These are phyloP conservation scores for Earliella scabrosa DNA, from an alignment of 1,284 basidiomycete genomes.

Conservation along the genomic window DNA sequence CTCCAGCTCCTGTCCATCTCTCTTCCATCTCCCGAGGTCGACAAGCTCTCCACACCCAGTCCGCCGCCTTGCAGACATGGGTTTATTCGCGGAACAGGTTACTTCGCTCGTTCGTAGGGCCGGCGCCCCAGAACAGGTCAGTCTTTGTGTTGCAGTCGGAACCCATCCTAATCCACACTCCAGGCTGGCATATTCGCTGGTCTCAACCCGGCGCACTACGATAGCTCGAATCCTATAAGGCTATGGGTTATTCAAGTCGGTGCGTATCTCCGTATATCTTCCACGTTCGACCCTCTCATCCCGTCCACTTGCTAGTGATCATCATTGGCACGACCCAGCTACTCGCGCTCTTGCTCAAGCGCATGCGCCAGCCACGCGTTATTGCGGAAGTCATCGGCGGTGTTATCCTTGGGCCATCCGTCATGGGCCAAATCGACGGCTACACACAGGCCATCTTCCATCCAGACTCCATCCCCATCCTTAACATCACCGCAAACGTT, in stretches of 20 bases:
- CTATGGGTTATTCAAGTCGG: constrained; percentile 86
- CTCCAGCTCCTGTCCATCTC: neutral
- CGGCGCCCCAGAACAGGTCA: constrained; percentile 19
- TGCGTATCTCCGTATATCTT: constrained; percentile 32
- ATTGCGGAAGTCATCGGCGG: constrained; percentile 90
- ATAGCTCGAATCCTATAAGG: constrained; percentile 67
- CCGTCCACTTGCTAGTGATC: constrained; percentile 1
- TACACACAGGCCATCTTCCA: constrained; percentile 83
- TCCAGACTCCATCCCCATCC: constrained; percentile 64
- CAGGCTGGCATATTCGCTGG: constrained; percentile 62
- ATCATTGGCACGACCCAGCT: constrained; percentile 61
- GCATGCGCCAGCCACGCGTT: constrained; percentile 83
- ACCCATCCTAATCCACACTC: neutral
- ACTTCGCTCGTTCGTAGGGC: constrained; percentile 9
- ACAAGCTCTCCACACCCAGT: neutral
- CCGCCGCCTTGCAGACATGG: constrained; percentile 3
- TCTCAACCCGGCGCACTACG: constrained; percentile 66
- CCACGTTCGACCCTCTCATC: no score
- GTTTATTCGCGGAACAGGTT: constrained; percentile 11
- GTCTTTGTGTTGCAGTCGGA: neutral
- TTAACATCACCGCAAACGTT: constrained; percentile 85
- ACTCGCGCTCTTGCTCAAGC: constrained; percentile 63
- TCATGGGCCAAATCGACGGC: constrained; percentile 76
- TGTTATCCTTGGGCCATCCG: constrained; percentile 53
- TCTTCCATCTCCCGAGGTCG: neutral